These are phyloP conservation scores for Musa beccarii DNA, from an alignment of 176 grass and related monocot genomes.

Conservation along the genomic window DNA sequence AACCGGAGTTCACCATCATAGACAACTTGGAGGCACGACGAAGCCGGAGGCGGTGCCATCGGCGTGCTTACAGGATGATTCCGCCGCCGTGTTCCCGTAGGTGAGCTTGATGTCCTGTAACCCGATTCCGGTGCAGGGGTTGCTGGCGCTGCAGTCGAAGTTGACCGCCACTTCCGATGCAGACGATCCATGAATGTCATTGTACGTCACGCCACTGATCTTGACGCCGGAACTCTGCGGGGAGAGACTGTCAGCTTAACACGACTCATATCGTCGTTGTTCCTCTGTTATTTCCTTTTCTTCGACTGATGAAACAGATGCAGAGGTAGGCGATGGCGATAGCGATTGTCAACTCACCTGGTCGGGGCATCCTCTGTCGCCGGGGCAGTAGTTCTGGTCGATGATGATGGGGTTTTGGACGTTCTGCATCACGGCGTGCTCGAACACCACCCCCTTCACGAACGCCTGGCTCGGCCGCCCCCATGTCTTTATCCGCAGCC, in stretches of 20 bases:
- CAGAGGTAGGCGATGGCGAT: too few species aligned
- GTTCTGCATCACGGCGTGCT: conserved; percentile 41
- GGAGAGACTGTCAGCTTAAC: background rate
- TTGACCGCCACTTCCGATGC: conserved; percentile 51
- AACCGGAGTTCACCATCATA: conserved; percentile 22
- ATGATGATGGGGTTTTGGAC: conserved; percentile 91
- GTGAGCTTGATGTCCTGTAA: conserved; percentile 54
- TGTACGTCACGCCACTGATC: conserved; percentile 63
- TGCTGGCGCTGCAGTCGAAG: conserved; percentile 74
- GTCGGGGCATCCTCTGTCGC: conserved; percentile 25
- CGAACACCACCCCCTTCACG: conserved; percentile 53
- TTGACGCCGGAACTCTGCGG: conserved; percentile 53
- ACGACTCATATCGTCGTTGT: too few species aligned
- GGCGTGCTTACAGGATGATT: conserved; percentile 46
- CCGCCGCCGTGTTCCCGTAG: conserved; percentile 27
- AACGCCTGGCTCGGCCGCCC: conserved; percentile 36
- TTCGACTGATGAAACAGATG: background rate
- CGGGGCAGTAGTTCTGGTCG: conserved; percentile 76
- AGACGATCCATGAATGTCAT: conserved; percentile 48
- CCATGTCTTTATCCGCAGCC: conserved; percentile 85
- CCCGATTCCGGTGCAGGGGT: conserved; percentile 69
- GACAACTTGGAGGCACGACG: conserved; percentile 55
- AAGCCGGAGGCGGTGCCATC: conserved; percentile 33
- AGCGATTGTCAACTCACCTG: conserved; percentile 8
- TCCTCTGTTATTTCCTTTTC: background rate